Evolutionary conservation across 2,329 filamentous ascomycete species (phyloP), one percentile per base, ranked within the genome.

Genomic region (Fusarium mexicanum): DNA sequence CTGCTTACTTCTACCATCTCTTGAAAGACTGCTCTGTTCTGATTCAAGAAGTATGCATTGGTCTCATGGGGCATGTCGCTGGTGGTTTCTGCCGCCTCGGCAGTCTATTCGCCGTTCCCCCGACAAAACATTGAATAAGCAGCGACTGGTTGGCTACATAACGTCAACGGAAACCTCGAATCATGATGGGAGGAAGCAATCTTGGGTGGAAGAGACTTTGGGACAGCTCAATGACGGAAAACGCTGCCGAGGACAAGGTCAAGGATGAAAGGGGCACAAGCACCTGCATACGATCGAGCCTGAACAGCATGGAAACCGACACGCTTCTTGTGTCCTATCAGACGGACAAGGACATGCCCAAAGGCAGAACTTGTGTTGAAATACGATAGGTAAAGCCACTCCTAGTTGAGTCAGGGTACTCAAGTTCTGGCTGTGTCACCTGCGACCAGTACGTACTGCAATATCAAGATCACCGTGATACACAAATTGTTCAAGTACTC

Each of bases 401-500:
- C 20, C 37, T 40, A n/a, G 18, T 22, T 33, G 11, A n/a, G 29
- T 24, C 29, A 14, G 31, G 31, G 53, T 31, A 16, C 14, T 26
- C n/a, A 22, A 37, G 17, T 14, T n/a, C n/a, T 38, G 44, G 20
- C 11, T 29, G 33, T 51, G 33, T 51, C 43, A n/a, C 35, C 31
- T 29, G 20, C 51, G 35, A 14, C 20, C 24, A 40, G 24, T 40
- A 54, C 35, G 33, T 35, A 35, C 33, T 38, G 24, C 31, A 38
- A 38, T 38, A 26, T 31, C n/a, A 53, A 67, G 12, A 64, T 59
- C 26, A 59, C 47, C 59, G 41, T 26, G 29, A 46, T 14, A 24
- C 22, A 54, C 29, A 69, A 51, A 38, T 71, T 71, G 66, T 67
- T 71, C 48, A 77, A 71, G 64, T 61, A 67, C 60, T 58, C 65